phyloP scores from a whole-genome alignment of 1,284 basidiomycete genomes.

The Cryptococcus sp. region DNA sequence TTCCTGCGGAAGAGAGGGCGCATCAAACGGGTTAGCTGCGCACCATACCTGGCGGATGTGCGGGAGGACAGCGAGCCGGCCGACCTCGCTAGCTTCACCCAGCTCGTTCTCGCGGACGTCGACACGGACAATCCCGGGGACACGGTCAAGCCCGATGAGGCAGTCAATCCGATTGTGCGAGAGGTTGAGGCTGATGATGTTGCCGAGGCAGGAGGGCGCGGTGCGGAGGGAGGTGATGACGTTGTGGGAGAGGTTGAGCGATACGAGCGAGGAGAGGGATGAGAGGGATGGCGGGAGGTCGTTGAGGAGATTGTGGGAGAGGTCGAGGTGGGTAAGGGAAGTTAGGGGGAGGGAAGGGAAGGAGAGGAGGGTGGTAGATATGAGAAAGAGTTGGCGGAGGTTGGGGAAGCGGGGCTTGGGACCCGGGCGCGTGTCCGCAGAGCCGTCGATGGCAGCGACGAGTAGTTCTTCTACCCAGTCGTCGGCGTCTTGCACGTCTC shows the following conservation, averaged over 20 bases:
- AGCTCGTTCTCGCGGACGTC: conserved; percentile 82
- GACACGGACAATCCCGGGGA: conserved; percentile 74
- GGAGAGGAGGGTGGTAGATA: conserved; percentile 34
- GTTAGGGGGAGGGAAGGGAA: conserved; percentile 65
- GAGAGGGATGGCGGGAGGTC: conserved; percentile 60
- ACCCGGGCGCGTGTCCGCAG: neutral
- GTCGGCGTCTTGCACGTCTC: conserved; percentile 47
- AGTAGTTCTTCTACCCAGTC: conserved; percentile 48
- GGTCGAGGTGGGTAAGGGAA: conserved; percentile 81
- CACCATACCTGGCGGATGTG: conserved; percentile 73
- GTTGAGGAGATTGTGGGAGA: conserved; percentile 76
- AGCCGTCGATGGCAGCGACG: neutral
- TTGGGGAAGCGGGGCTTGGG: conserved; percentile 40
- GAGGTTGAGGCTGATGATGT: conserved; percentile 71
- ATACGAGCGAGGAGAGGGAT: conserved; percentile 69
- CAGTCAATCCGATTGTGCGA: conserved; percentile 85
- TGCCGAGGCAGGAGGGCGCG: conserved; percentile 76
- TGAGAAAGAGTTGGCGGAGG: conserved; percentile 42
- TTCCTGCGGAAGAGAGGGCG: conserved; percentile 35
- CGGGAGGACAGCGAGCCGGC: conserved; percentile 74
- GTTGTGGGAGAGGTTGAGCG: conserved; percentile 88
- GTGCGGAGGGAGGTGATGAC: conserved; percentile 93
- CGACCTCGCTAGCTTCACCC: conserved; percentile 79
- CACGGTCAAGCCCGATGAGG: conserved; percentile 85
- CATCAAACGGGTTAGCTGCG: conserved; percentile 70